Evolutionary conservation across 1,284 basidiomycete genomes (phyloP).

Genomic region (Cutaneotrichosporon curvatum): DNA sequence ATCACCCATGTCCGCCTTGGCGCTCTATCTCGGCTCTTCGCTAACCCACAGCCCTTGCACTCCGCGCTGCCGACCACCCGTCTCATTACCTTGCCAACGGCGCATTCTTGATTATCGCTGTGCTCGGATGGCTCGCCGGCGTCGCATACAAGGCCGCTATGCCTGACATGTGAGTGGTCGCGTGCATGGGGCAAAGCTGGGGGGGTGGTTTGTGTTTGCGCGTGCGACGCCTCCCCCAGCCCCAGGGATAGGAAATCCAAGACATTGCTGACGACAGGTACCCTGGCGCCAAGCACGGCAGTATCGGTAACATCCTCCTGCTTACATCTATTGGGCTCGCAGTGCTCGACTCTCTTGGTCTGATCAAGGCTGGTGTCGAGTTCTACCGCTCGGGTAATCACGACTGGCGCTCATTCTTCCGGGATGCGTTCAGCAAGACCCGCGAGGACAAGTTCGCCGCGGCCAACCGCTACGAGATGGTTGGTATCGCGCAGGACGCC

Average conservation of each 20-base stretch:
- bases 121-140: conserved; percentile 37
- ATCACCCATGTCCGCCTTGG: neutral
- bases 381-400: conserved; percentile 21
- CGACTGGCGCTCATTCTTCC: conserved; percentile 25
- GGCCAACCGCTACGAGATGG: conserved; percentile 32
- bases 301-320: conserved; percentile 30
- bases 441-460: conserved; percentile 12
- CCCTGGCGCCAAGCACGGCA: conserved; percentile 31
- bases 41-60: conserved; percentile 25
- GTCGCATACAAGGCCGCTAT: conserved; percentile 33
- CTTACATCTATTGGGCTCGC: conserved; percentile 30
- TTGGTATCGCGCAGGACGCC: conserved; percentile 19
- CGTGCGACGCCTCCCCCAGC: no score
- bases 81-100: conserved; percentile 32
- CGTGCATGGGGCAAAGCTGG: neutral
- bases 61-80: conserved; percentile 34
- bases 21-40: neutral
- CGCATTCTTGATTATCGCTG: conserved; percentile 24
- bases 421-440: conserved; percentile 16
- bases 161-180: conserved; percentile 30
- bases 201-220: neutral
- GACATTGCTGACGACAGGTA: conserved; percentile 30
- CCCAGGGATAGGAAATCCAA: no score
- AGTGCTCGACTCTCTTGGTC: conserved; percentile 30
- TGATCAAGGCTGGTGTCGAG: conserved; percentile 24